Percentiles rank a stretch among this genome's conserved stretches.
phyloP scores from a whole-genome alignment of 768 basidiomycete genomes.

The Xanthoconium stramineum region DNA sequence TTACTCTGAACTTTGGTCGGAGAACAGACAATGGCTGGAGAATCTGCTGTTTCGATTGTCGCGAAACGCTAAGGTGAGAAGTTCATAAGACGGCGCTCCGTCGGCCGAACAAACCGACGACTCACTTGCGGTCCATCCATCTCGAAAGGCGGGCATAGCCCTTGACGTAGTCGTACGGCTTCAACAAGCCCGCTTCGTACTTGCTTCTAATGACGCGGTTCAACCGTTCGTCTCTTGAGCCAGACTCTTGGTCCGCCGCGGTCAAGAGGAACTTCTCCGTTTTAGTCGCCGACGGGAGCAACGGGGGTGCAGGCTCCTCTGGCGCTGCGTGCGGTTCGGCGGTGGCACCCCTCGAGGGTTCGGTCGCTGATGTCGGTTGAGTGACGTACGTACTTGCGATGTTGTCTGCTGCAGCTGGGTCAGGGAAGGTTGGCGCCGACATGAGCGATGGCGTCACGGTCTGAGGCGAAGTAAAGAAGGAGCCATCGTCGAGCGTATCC shows the following conservation, averaged over 20 bases:
- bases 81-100: not conserved
- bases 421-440: slow-evolving; percentile 35
- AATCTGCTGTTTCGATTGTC: slow-evolving; percentile 89
- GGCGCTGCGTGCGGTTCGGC: slow-evolving; percentile 25
- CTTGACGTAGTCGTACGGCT: slow-evolving; percentile 96
- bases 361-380: slow-evolving; percentile 15
- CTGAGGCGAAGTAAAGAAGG: slow-evolving; percentile 66
- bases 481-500: slow-evolving; percentile 80
- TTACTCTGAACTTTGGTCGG: slow-evolving; percentile 79
- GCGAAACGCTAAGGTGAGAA: slow-evolving; percentile 64
- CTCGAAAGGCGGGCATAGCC: slow-evolving; percentile 87
- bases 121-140: slow-evolving; percentile 94
- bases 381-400: slow-evolving; percentile 14
- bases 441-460: slow-evolving; percentile 49
- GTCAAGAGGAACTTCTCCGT: slow-evolving; percentile 89
- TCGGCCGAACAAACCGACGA: not conserved
- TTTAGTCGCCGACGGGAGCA: slow-evolving; percentile 71
- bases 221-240: slow-evolving; percentile 85
- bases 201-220: slow-evolving; percentile 92
- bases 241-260: slow-evolving; percentile 91
- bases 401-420: slow-evolving; percentile 4
- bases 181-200: slow-evolving; percentile 92
- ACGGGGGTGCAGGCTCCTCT: slow-evolving; percentile 43
- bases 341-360: slow-evolving; percentile 20
- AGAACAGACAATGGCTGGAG: slow-evolving; percentile 83